These are phyloP conservation scores for Backusella westeae DNA, from an alignment of 192 early-diverging fungal species.

Conservation along the genomic window DNA sequence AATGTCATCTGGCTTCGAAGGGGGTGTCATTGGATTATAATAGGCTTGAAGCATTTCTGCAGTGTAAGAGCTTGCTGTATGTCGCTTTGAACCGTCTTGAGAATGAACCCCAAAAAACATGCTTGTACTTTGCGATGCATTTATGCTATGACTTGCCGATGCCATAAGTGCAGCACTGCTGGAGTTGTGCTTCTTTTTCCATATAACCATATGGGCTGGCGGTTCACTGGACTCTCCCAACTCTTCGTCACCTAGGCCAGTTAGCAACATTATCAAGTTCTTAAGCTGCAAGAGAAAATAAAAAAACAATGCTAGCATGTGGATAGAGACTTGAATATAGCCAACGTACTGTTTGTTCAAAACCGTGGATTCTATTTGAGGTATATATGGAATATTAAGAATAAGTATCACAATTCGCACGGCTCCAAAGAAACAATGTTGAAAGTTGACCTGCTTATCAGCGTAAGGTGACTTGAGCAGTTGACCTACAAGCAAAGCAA, in stretches of 20 bases:
- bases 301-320: conserved; percentile 39
- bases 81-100: not conserved
- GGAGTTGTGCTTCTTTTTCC: not conserved
- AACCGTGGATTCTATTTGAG: conserved; percentile 9
- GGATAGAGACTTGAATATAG: conserved; percentile 43
- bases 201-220: conserved; percentile 7
- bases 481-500: conserved; percentile 37
- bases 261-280: conserved; percentile 20
- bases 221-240: not conserved
- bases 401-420: conserved; percentile 34
- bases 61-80: not conserved
- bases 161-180: not conserved
- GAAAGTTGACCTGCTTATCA: conserved; percentile 37
- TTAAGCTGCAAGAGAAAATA: conserved; percentile 36
- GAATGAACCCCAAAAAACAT: not conserved
- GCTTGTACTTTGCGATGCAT: not conserved
- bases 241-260: conserved; percentile 22
- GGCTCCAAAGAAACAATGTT: conserved; percentile 33
- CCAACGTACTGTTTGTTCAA: conserved; percentile 38
- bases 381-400: conserved; percentile 39
- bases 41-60: not conserved
- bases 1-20: conserved; percentile 1
- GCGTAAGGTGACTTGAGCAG: conserved; percentile 42
- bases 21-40: not conserved
- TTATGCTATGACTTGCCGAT: not conserved